Evolutionary conservation across 257 asterid genomes (phyloP).

Genomic region (Ilex asprella): DNA sequence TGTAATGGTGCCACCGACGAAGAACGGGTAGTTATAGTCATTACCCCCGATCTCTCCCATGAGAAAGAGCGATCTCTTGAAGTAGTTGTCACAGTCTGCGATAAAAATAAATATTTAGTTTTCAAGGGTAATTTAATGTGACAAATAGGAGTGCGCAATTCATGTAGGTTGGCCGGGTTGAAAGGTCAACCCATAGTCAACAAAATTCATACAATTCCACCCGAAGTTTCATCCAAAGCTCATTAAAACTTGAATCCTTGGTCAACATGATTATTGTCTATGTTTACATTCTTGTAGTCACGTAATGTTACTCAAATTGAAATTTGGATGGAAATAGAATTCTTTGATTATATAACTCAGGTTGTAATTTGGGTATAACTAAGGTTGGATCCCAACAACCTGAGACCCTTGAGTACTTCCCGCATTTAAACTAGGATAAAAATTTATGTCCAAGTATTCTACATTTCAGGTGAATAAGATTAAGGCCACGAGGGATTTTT

Average conservation of each 20-base stretch:
- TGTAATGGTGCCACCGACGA: constrained; percentile 46
- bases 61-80: constrained; percentile 49
- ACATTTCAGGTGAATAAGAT: too few relatives aligned
- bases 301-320: background rate
- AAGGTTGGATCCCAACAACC: too few relatives aligned
- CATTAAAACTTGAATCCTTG: too few relatives aligned
- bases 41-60: constrained; percentile 94
- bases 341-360: too few relatives aligned
- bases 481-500: too few relatives aligned
- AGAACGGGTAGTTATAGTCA: constrained; percentile 73
- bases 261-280: too few relatives aligned
- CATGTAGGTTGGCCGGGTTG: background rate
- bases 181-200: background rate
- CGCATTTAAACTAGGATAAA: too few relatives aligned
- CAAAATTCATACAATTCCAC: background rate
- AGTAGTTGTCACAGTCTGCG: constrained; percentile 48
- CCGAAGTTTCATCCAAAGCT: background rate
- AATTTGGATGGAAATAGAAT: too few relatives aligned
- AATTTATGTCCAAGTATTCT: too few relatives aligned
- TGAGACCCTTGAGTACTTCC: too few relatives aligned
- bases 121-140: background rate
- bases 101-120: background rate
- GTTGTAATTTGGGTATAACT: too few relatives aligned
- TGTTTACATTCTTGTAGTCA: background rate
- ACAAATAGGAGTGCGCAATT: background rate